Evolutionary conservation across 2,329 filamentous ascomycete species (phyloP), one percentile per base, ranked within the genome.

Genomic region (Tolypocladium endophyticum): DNA sequence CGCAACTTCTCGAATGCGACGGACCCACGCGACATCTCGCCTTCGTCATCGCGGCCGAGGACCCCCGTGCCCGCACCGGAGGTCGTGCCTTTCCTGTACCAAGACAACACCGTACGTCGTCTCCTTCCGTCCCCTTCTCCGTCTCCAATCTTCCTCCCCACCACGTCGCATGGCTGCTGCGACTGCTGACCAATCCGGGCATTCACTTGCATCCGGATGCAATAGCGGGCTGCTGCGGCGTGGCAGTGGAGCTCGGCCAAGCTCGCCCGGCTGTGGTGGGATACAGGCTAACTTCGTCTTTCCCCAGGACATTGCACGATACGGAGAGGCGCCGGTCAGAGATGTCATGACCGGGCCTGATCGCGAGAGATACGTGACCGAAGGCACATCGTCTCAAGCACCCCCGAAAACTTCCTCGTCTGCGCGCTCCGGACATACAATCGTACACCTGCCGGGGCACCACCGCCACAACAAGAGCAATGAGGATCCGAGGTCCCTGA

Each of bases 71-170:
- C 90, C 50, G 90, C 90, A 16, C 94, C 90, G 69, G 93, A 97
- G 74, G 92, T 99, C 60, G 94, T 96, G 45, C 94, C 94, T n/a
- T 99, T 96, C 81, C 82, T 96, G 63, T 97, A 94, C 71, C 94
- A 97, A 74, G 90, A 94, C 61, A 76, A 75, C 61, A 71, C 90
- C 77, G 87, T 90, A 73, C 78, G 86, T 81, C 63, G 59, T 60
- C 5, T 60, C 60, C 62, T 61, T 69, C 65, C 65, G 63, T 66
- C 62, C 65, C 63, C 59, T 50, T 59, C 58, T 53, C 58, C 55
- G 58, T 59, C 20, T 47, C 36, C 23, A 9, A 28, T 61, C 60
- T 47, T 56, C 35, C 23, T 25, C 43, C 43, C 43, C 16, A 12
- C 25, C 47, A 57, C 50, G 9, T 25, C 52, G 47, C 38, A 6